These are phyloP conservation scores for Ilyonectria robusta DNA, from an alignment of 2,329 filamentous ascomycete genomes.

Conservation along the genomic window DNA sequence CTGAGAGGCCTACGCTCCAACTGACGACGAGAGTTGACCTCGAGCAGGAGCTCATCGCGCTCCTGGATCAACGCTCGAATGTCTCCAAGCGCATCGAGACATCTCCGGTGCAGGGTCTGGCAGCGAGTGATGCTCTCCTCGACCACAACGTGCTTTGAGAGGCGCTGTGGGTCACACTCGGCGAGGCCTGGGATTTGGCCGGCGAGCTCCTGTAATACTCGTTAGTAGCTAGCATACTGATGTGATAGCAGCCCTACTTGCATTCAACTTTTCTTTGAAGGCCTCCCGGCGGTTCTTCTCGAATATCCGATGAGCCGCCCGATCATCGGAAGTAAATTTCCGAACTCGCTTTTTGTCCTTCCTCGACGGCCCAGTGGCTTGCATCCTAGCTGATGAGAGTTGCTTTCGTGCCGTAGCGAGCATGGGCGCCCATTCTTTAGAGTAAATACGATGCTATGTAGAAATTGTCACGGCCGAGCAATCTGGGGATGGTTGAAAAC, in stretches of 20 bases:
- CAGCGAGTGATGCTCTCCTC: conserved; percentile 54
- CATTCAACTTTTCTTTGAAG: conserved; percentile 56
- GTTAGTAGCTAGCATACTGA: background rate
- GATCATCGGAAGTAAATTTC: conserved; percentile 58
- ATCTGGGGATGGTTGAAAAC: background rate
- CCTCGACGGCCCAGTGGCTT: conserved; percentile 10
- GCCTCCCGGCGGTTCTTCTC: conserved; percentile 58
- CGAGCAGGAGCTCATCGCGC: conserved; percentile 47
- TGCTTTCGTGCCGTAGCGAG: conserved; percentile 1
- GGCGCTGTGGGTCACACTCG: conserved; percentile 52
- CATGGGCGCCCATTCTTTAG: background rate
- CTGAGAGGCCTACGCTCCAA: conserved; percentile 24
- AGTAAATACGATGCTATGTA: background rate
- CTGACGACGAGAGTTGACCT: conserved; percentile 46
- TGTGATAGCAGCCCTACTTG: conserved; percentile 35
- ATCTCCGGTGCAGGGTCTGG: conserved; percentile 41
- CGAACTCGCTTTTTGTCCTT: conserved; percentile 53
- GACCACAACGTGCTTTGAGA: conserved; percentile 58
- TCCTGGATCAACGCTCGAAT: conserved; percentile 43
- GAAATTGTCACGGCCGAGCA: background rate
- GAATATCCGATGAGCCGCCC: conserved; percentile 57
- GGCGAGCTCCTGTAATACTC: conserved; percentile 52
- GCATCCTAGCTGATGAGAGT: conserved; percentile 5
- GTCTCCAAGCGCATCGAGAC: conserved; percentile 33
- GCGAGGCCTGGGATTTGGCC: conserved; percentile 52